These are phyloP conservation scores for Solanum sparsipilum DNA, from an alignment of 257 asterid species.

Conservation along the genomic window DNA sequence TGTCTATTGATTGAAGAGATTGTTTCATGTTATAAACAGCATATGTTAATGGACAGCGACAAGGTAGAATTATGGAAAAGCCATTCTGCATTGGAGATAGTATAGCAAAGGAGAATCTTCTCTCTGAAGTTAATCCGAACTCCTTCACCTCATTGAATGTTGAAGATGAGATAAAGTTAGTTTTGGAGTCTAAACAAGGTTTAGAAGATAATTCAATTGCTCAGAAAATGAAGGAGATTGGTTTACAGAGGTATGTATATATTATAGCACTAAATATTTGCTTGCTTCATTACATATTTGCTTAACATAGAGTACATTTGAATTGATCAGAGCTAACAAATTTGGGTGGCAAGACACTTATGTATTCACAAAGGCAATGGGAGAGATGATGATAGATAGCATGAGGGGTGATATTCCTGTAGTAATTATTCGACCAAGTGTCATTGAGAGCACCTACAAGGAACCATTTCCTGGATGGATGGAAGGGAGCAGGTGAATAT, in stretches of 20 bases:
- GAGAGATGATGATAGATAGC: conserved; percentile 92
- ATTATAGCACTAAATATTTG: background rate
- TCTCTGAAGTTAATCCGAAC: conserved; percentile 17
- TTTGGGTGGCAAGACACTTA: conserved; percentile 99
- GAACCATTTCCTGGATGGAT: conserved; percentile 99
- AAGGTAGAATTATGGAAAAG: conserved; percentile 79
- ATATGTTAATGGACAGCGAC: conserved; percentile 86
- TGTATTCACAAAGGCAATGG: conserved; percentile 96
- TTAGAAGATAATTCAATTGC: conserved; percentile 24
- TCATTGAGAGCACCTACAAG: conserved; percentile 85
- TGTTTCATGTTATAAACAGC: conserved; percentile 35
- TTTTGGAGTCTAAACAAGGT: conserved; percentile 45
- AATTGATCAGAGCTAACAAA: conserved; percentile 64
- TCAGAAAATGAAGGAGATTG: conserved; percentile 72
- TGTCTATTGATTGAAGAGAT: background rate
- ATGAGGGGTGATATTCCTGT: conserved; percentile 73
- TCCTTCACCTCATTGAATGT: conserved; percentile 40
- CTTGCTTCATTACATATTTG: background rate
- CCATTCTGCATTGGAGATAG: conserved; percentile 64
- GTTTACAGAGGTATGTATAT: conserved; percentile 74
- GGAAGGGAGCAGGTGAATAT: conserved; percentile 83
- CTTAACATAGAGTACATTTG: background rate
- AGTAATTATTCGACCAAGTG: conserved; percentile 85
- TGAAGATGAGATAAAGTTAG: conserved; percentile 75
- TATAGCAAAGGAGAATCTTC: conserved; percentile 40